These are phyloP conservation scores for Zelopaecilomyces penicillatus DNA, from an alignment of 2,329 filamentous ascomycete species.

Conservation along the genomic window DNA sequence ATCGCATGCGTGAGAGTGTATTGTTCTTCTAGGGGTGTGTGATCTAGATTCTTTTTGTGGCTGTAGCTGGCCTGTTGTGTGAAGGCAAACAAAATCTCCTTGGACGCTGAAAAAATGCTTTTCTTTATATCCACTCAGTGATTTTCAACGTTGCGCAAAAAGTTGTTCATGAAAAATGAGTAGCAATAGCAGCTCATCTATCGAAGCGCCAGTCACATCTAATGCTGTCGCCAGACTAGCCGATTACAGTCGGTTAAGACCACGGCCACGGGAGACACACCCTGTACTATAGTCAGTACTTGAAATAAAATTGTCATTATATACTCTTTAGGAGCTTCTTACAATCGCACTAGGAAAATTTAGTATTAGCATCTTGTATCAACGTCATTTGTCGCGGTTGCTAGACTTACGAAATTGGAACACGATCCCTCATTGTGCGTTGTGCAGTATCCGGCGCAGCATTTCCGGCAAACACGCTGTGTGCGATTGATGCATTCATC, in stretches of 20 bases:
- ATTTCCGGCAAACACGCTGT: slow-evolving; percentile 63
- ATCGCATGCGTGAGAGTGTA: too few species aligned
- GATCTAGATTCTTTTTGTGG: too few species aligned
- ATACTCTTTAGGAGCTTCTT: neutral
- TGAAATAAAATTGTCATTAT: neutral
- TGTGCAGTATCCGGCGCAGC: slow-evolving; percentile 73
- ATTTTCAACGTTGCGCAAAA: too few species aligned
- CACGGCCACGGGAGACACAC: slow-evolving; percentile 28
- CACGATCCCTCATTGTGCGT: slow-evolving; percentile 78
- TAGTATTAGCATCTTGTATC: neutral
- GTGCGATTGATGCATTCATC: slow-evolving; percentile 63
- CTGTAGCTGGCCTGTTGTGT: too few species aligned
- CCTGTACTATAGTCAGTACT: slow-evolving; percentile 16
- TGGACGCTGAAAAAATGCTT: too few species aligned
- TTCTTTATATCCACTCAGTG: too few species aligned
- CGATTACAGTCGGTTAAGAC: slow-evolving; percentile 8
- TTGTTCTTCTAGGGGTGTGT: too few species aligned
- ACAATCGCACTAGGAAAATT: slow-evolving; percentile 11
- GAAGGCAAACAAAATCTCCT: too few species aligned
- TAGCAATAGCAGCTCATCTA: too few species aligned
- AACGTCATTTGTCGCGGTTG: neutral
- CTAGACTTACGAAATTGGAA: slow-evolving; percentile 41
- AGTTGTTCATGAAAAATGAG: too few species aligned
- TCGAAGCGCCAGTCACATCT: too few species aligned
- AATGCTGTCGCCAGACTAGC: too few species aligned